Evolutionary conservation across 805 yeast species (phyloP).

Genomic region (Yarrowia keelungensis): DNA sequence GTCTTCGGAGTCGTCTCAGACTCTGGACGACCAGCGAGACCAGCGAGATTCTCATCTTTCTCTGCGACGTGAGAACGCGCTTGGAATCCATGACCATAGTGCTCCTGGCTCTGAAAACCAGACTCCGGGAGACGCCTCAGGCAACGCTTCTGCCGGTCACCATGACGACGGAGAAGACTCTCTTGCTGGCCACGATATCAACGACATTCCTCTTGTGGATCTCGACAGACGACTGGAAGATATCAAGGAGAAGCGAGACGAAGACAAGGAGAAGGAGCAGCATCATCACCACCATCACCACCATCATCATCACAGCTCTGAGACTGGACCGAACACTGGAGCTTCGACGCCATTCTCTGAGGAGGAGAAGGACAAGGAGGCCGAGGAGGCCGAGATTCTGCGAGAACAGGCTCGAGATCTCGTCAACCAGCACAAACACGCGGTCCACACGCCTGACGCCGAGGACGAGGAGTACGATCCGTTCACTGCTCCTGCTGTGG

Average conservation of each 20-base stretch:
- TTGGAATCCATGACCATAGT: not conserved
- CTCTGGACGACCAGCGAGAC: slow-evolving; percentile 17
- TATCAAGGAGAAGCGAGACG: slow-evolving; percentile 41
- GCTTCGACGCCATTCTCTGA: slow-evolving; percentile 17
- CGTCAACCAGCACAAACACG: slow-evolving; percentile 41
- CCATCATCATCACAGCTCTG: slow-evolving; percentile 15
- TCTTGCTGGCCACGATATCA: slow-evolving; percentile 38
- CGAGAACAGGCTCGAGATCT: slow-evolving; percentile 41
- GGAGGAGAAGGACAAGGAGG: slow-evolving; percentile 15
- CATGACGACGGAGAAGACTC: not conserved
- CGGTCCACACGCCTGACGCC: slow-evolving; percentile 45
- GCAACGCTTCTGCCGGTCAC: not conserved
- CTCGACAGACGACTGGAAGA: slow-evolving; percentile 42
- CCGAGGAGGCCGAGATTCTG: slow-evolving; percentile 22
- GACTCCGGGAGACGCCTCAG: not conserved
- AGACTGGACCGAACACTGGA: slow-evolving; percentile 4
- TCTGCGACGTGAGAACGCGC: slow-evolving; percentile 14
- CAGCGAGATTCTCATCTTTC: not conserved
- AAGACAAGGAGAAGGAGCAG: slow-evolving; percentile 41
- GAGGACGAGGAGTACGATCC: slow-evolving; percentile 43
- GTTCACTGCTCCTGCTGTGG: slow-evolving; percentile 47
- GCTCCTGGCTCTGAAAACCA: slow-evolving; percentile 39
- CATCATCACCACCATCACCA: slow-evolving; percentile 42
- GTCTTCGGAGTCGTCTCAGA: slow-evolving; percentile 20
- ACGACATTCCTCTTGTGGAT: slow-evolving; percentile 44